Base-by-base conservation (phyloP, 306 rosid species). In the Datisca glomerata region DNA sequence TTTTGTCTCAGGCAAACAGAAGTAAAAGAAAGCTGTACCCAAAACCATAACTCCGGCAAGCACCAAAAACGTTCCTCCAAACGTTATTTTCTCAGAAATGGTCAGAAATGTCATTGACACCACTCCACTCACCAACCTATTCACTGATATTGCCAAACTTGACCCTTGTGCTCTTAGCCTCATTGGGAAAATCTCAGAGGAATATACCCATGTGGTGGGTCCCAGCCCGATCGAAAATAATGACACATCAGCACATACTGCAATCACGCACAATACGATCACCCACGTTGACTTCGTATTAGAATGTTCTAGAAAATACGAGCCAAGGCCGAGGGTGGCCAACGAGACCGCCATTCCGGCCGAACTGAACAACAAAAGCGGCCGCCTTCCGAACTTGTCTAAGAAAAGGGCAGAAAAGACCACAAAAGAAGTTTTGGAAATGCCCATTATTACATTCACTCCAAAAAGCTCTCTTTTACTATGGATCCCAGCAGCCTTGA, bases 141-240 rank as follows among this genome's bases (percentile, higher is more conserved):
- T 81, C 56, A 79, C 76, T 1, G 87, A 79, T 22, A 81, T 65
- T 0, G 94, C 93, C 22, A 81, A 16, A 22, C 92, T 70, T 3
- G 78, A 57, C 1, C 75, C 81, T 37, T 81, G 92, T 55, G 96
- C 94, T 49, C 87, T 50, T 8, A 86, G 20, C 47, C 82, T 71
- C 58, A 59, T 42, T 0, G 93, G 96, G 6, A 79, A 79, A 19
- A 81, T 71, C 59, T 86, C 93, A 5, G 87, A 73, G 0, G 96
- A 61, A 59, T 79, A 86, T 0, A 86, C 96, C 96, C 93, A 86
- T 0, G 94, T 76, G 18, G 73, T 65, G 0, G 96, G 96, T 54
- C 93, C 87, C 43, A 86, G 87, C 74, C 96, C 94, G 51, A 86
- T 73, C 1, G 94, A 86, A 18, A 86, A 86, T 57, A 86, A 68